Percentiles rank a stretch among this genome's conserved stretches.
phyloP scores from a whole-genome alignment of 768 basidiomycete species.

The Boletus pseudo-olivaceus region DNA sequence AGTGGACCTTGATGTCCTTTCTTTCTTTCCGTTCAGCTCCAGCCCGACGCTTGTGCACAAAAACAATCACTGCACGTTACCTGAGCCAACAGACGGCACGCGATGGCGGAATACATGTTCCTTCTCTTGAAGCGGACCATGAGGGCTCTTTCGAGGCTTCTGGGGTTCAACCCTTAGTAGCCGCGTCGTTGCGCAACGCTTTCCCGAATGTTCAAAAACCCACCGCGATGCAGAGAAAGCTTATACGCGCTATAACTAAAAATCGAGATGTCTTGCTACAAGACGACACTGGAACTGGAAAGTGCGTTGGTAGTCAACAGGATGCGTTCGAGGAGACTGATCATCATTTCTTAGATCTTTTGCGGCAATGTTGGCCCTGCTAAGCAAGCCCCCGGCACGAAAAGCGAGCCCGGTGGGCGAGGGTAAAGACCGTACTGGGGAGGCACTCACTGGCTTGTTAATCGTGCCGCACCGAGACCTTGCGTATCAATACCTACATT shows the following conservation, averaged over 20 bases:
- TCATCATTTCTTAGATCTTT: constrained; percentile 52
- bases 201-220: constrained; percentile 61
- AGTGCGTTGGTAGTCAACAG: constrained; percentile 43
- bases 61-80: constrained; percentile 20
- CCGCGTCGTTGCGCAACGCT: constrained; percentile 48
- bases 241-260: constrained; percentile 58
- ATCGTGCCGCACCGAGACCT: constrained; percentile 74
- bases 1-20: constrained; percentile 26
- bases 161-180: constrained; percentile 49
- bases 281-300: constrained; percentile 75
- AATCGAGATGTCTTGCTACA: constrained; percentile 62
- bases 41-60: constrained; percentile 20
- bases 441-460: constrained; percentile 51
- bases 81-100: constrained; percentile 24
- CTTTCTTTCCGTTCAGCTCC: constrained; percentile 4
- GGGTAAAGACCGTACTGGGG: constrained; percentile 18
- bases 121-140: not conserved
- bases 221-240: constrained; percentile 54
- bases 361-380: constrained; percentile 60
- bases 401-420: constrained; percentile 15
- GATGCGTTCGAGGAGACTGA: constrained; percentile 2
- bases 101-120: not conserved
- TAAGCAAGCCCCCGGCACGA: constrained; percentile 49
- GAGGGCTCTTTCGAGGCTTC: constrained; percentile 44
- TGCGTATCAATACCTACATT: constrained; percentile 61